phyloP scores from a whole-genome alignment of 2,329 filamentous ascomycete genomes.

The Juglanconis oblonga region DNA sequence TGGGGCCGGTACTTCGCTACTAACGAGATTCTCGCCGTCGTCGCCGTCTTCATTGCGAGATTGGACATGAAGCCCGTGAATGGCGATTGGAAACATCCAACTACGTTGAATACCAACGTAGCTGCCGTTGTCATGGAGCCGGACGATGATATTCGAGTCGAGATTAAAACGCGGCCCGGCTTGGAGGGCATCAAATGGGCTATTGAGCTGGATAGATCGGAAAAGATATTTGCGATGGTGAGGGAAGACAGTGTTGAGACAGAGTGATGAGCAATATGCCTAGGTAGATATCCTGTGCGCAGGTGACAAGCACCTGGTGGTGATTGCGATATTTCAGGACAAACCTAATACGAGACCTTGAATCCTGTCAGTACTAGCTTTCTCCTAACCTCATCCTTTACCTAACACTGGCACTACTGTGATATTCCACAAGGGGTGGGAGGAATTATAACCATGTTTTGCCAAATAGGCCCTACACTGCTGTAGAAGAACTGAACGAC shows the following conservation, averaged over 20 bases:
- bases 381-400: too few relatives aligned
- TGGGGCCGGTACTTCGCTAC: constrained; percentile 26
- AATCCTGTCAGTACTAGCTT: too few relatives aligned
- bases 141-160: constrained; percentile 7
- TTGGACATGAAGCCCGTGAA: constrained; percentile 24
- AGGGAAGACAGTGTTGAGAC: not conserved
- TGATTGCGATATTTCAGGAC: too few relatives aligned
- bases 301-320: too few relatives aligned
- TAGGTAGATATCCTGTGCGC: too few relatives aligned
- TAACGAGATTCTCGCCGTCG: constrained; percentile 25
- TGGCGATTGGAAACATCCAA: constrained; percentile 25
- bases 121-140: constrained; percentile 28
- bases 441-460: too few relatives aligned
- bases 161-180: not conserved
- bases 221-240: constrained; percentile 10
- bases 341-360: too few relatives aligned
- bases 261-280: not conserved
- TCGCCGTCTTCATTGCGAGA: constrained; percentile 25
- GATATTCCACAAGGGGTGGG: too few relatives aligned
- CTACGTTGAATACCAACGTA: constrained; percentile 26
- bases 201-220: not conserved
- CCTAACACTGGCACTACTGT: too few relatives aligned
- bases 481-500: too few relatives aligned
- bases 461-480: too few relatives aligned
- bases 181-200: constrained; percentile 10